These are phyloP conservation scores for Rhodotorula sp. DNA, from an alignment of 1,284 basidiomycete species.

Conservation along the genomic window DNA sequence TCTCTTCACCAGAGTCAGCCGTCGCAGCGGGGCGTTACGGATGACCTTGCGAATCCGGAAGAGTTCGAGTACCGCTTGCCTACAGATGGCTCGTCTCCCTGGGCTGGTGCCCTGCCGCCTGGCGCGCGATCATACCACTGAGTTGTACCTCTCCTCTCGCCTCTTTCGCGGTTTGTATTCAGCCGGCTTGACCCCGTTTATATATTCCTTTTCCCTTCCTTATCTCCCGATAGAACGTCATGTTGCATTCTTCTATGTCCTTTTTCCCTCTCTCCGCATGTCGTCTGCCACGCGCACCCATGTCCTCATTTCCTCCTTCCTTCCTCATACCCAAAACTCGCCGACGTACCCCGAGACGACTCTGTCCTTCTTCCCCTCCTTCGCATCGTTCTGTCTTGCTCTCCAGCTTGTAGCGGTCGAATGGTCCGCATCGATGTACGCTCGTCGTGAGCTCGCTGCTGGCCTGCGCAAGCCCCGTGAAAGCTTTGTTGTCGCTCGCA, in stretches of 20 bases:
- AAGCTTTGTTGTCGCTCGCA: too few relatives aligned
- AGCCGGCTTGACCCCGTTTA: too few relatives aligned
- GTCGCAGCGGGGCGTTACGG: constrained; percentile 1
- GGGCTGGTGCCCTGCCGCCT: background rate
- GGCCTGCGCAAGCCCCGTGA: too few relatives aligned
- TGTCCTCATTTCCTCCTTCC: background rate
- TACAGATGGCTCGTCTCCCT: background rate
- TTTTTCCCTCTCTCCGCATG: background rate
- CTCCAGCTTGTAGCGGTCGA: too few relatives aligned
- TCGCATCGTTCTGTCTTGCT: too few relatives aligned
- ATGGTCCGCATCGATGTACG: too few relatives aligned
- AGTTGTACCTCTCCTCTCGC: background rate
- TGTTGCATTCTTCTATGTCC: background rate
- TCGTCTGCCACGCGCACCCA: background rate
- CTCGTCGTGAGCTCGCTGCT: too few relatives aligned
- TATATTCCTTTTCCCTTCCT: too few relatives aligned
- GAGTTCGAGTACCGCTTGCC: constrained; percentile 22
- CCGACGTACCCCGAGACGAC: background rate
- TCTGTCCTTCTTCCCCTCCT: background rate
- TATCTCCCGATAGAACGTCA: too few relatives aligned
- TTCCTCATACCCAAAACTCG: too few relatives aligned
- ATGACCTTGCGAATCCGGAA: constrained; percentile 25
- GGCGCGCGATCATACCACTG: background rate
- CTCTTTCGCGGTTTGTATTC: background rate
- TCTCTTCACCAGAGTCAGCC: background rate